Evolutionary conservation across 495 filamentous ascomycete species (phyloP).

Genomic region (Penicillium steckii): DNA sequence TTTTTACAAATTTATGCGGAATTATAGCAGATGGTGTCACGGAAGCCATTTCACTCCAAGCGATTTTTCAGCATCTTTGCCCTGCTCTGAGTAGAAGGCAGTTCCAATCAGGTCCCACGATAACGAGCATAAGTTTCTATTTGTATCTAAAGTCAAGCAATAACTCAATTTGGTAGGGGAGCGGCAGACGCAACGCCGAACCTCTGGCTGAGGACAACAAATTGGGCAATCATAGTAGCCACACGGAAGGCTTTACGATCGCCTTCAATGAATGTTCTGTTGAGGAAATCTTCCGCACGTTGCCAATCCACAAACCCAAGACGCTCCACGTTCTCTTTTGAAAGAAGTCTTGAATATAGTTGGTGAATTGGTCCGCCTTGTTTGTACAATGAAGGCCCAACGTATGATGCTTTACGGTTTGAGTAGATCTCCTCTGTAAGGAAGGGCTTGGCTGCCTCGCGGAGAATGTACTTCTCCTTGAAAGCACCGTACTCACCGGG

Average conservation of each 20-base stretch:
- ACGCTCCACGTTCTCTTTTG: conserved; percentile 32
- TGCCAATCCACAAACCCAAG: conserved; percentile 7
- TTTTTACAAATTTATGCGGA: too few relatives aligned
- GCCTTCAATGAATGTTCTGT: not conserved
- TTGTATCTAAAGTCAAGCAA: too few relatives aligned
- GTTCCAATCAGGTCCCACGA: not conserved
- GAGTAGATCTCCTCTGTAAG: conserved; percentile 50
- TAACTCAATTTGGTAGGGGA: not conserved
- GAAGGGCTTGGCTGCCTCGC: conserved; percentile 47
- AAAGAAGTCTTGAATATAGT: conserved; percentile 31
- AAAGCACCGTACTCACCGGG: conserved; percentile 16
- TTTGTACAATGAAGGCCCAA: conserved; percentile 31
- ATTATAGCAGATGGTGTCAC: too few relatives aligned
- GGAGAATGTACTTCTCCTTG: conserved; percentile 49
- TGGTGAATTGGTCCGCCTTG: conserved; percentile 36
- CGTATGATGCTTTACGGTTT: conserved; percentile 44
- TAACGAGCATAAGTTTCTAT: too few relatives aligned
- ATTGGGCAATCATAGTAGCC: not conserved
- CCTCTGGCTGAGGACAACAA: not conserved
- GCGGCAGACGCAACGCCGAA: not conserved
- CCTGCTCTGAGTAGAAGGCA: too few relatives aligned
- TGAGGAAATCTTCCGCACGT: not conserved
- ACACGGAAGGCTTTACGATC: not conserved
- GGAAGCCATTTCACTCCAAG: too few relatives aligned
- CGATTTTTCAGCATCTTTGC: too few relatives aligned